phyloP scores from a whole-genome alignment of 495 filamentous ascomycete genomes.

The Penicillium parvum region DNA sequence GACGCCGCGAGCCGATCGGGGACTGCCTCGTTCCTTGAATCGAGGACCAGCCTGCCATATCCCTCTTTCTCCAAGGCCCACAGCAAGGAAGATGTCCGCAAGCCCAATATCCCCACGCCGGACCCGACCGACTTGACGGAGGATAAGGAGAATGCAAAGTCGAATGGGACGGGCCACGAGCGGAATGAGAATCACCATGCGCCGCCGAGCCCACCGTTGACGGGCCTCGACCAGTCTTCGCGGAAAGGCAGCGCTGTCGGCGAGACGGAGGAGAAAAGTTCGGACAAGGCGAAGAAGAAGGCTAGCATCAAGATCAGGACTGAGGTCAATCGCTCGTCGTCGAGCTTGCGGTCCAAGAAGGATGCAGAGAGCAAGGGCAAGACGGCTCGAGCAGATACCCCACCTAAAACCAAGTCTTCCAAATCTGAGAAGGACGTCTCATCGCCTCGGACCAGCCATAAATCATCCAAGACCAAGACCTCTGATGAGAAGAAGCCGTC shows the following conservation, averaged over 20 bases:
- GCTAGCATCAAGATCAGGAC: constrained; percentile 39
- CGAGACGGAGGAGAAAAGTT: constrained; percentile 38
- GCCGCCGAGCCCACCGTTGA: constrained; percentile 63
- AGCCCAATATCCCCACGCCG: constrained; percentile 68
- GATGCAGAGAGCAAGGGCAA: constrained; percentile 40
- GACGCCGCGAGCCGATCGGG: constrained; percentile 35
- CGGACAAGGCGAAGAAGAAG: constrained; percentile 35
- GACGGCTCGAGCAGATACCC: constrained; percentile 37
- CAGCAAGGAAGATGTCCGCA: constrained; percentile 75
- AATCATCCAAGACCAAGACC: constrained; percentile 31
- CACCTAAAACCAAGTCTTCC: constrained; percentile 35
- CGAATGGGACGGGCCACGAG: constrained; percentile 22
- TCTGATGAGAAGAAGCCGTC: constrained; percentile 29
- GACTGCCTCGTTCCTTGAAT: constrained; percentile 45
- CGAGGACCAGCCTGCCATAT: constrained; percentile 67
- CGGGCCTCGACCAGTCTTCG: constrained; percentile 47
- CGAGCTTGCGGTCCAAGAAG: constrained; percentile 38
- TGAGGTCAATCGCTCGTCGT: constrained; percentile 39
- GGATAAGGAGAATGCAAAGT: constrained; percentile 34
- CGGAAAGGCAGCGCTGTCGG: constrained; percentile 41
- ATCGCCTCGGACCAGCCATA: constrained; percentile 32
- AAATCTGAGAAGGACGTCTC: constrained; percentile 27
- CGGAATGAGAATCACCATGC: constrained; percentile 33
- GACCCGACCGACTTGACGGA: constrained; percentile 72
- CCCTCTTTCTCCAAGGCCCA: constrained; percentile 84